Conservation (phyloP, 352 stramenopile species). For the Phytophthora colocasiae region DNA sequence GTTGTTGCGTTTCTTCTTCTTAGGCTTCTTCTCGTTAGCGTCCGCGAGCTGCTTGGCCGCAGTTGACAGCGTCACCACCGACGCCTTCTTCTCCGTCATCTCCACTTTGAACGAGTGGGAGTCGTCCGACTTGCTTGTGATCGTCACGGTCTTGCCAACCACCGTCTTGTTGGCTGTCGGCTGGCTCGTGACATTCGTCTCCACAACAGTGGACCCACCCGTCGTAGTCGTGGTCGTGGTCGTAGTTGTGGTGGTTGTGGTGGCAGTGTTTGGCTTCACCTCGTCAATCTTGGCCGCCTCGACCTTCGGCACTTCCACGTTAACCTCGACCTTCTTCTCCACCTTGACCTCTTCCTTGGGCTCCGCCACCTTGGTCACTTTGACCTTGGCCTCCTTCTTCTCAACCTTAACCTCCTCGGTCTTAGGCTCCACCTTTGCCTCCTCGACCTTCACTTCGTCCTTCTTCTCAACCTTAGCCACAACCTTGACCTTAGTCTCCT, state of each 20-base stretch:
- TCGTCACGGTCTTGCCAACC: constrained; percentile 45
- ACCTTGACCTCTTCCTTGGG: constrained; percentile 11
- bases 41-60: constrained; percentile 25
- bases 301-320: constrained; percentile 7
- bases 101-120: constrained; percentile 42
- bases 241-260: constrained; percentile 11
- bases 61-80: constrained; percentile 28
- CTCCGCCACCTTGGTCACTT: constrained; percentile 11
- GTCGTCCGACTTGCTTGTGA: constrained; percentile 38
- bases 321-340: constrained; percentile 11
- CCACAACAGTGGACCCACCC: constrained; percentile 30
- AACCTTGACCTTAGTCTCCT: neutral
- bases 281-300: constrained; percentile 4
- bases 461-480: constrained; percentile 2
- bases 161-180: constrained; percentile 39
- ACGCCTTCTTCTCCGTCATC: constrained; percentile 44
- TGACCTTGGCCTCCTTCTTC: constrained; percentile 14
- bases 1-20: constrained; percentile 50
- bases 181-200: constrained; percentile 43
- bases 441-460: constrained; percentile 12
- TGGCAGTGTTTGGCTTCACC: constrained; percentile 14
- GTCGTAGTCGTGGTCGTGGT: constrained; percentile 28
- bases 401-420: constrained; percentile 9
- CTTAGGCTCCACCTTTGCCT: constrained; percentile 7
- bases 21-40: constrained; percentile 27